These are phyloP conservation scores for Akanthomyces uredinophilus DNA, from an alignment of 2,329 filamentous ascomycete genomes.

Conservation along the genomic window DNA sequence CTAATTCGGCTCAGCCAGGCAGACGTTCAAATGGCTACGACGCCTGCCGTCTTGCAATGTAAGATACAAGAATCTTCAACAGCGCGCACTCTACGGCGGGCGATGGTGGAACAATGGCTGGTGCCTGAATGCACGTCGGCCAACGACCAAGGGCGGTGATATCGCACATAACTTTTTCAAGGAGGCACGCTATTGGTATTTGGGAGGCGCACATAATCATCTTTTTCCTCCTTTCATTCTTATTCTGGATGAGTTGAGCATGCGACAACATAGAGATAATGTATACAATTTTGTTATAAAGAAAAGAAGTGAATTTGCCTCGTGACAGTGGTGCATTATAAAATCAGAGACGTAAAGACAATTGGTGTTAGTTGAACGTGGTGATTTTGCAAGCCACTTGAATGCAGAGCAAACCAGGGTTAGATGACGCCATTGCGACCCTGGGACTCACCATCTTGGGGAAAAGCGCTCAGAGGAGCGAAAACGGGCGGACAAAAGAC, in stretches of 20 bases:
- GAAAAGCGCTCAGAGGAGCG: slow-evolving; percentile 1
- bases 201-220: not conserved
- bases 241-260: not conserved
- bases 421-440: slow-evolving; percentile 15
- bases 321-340: too few species aligned
- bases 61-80: not conserved
- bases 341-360: too few species aligned
- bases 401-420: slow-evolving; percentile 5
- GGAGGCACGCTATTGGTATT: not conserved
- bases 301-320: too few species aligned
- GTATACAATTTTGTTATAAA: not conserved
- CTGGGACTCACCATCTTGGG: slow-evolving; percentile 10
- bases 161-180: not conserved
- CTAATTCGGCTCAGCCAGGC: too few species aligned
- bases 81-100: not conserved
- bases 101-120: not conserved
- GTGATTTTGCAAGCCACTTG: too few species aligned
- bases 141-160: not conserved
- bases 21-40: not conserved
- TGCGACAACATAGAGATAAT: slow-evolving; percentile 6
- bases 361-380: too few species aligned
- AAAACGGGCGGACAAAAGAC: not conserved
- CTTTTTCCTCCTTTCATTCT: not conserved
- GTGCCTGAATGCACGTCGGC: not conserved
- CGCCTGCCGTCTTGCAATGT: not conserved